phyloP scores from a whole-genome alignment of 2,329 filamentous ascomycete species.

The Drechslerella stenobrocha region DNA sequence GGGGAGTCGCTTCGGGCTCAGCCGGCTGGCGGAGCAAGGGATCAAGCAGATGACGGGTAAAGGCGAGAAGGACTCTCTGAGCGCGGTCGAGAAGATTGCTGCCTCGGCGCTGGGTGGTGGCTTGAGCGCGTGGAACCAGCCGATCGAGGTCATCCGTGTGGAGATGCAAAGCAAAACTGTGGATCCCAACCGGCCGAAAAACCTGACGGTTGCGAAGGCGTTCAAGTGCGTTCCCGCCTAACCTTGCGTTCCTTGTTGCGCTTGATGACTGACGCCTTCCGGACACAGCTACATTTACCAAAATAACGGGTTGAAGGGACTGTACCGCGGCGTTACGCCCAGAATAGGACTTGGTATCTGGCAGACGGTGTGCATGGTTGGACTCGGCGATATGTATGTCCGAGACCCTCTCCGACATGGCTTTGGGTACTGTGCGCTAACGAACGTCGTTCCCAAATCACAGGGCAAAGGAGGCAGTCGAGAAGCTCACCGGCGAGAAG shows the following conservation, averaged over 20 bases:
- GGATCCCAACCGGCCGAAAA: slow-evolving; percentile 97
- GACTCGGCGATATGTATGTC: slow-evolving; percentile 92
- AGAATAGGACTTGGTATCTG: slow-evolving; percentile 94
- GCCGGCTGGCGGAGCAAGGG: slow-evolving; percentile 82
- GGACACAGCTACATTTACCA: slow-evolving; percentile 78
- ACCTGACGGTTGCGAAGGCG: slow-evolving; percentile 92
- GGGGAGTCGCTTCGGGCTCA: slow-evolving; percentile 93
- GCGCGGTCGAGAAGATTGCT: slow-evolving; percentile 80
- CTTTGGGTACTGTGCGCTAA: slow-evolving; percentile 38
- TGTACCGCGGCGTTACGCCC: slow-evolving; percentile 93
- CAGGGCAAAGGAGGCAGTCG: slow-evolving; percentile 63
- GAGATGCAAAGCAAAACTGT: slow-evolving; percentile 99
- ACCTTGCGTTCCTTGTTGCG: slow-evolving; percentile 51
- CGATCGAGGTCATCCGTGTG: slow-evolving; percentile 98
- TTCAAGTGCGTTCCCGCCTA: slow-evolving; percentile 57
- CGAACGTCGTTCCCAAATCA: slow-evolving; percentile 6
- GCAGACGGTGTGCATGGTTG: slow-evolving; percentile 99
- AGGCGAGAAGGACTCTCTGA: slow-evolving; percentile 75
- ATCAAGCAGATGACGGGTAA: slow-evolving; percentile 81
- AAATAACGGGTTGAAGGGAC: slow-evolving; percentile 82
- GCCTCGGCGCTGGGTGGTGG: slow-evolving; percentile 88
- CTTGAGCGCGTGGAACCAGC: slow-evolving; percentile 97
- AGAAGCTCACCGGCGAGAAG: slow-evolving; percentile 62
- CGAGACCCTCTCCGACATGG: slow-evolving; percentile 30
- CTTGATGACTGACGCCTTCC: slow-evolving; percentile 57